phyloP scores from a whole-genome alignment of 2,329 filamentous ascomycete species.

The Colletotrichum chrysophilum region DNA sequence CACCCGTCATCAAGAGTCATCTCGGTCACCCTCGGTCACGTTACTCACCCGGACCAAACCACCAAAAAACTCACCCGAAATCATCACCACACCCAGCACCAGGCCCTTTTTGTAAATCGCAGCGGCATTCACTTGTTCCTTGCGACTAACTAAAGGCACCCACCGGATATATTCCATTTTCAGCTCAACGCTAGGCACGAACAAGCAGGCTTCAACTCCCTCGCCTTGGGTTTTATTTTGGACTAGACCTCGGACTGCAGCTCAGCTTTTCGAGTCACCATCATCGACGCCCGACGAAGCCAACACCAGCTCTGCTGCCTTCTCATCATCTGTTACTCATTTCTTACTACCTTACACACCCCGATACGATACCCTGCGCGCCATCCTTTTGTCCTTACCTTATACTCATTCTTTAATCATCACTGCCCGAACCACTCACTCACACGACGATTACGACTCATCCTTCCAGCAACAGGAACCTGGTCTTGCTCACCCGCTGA shows the following conservation, averaged over 20 bases:
- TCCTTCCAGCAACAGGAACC: not conserved
- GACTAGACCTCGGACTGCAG: not conserved
- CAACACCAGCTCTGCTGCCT: not conserved
- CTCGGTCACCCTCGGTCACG: conserved; percentile 17
- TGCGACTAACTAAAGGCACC: conserved; percentile 36
- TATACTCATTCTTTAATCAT: conserved; percentile 18
- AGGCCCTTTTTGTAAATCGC: conserved; percentile 30
- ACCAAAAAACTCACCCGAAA: not conserved
- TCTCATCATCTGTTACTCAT: not conserved
- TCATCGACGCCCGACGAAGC: not conserved
- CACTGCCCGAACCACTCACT: not conserved
- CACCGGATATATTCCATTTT: conserved; percentile 7
- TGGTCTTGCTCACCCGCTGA: not conserved
- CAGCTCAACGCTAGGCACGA: conserved; percentile 5
- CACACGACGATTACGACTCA: conserved; percentile 20
- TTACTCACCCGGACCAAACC: conserved; percentile 15
- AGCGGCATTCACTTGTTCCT: conserved; percentile 59
- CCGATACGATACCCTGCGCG: conserved; percentile 7
- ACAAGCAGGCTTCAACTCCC: conserved; percentile 11
- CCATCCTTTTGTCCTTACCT: not conserved
- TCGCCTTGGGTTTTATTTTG: conserved; percentile 2
- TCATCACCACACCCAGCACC: not conserved
- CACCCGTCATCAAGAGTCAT: conserved; percentile 20
- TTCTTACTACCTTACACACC: not conserved
- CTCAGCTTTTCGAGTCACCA: not conserved